These are phyloP conservation scores for Bacidia gigantensis DNA, from an alignment of 495 filamentous ascomycete genomes.

Conservation along the genomic window DNA sequence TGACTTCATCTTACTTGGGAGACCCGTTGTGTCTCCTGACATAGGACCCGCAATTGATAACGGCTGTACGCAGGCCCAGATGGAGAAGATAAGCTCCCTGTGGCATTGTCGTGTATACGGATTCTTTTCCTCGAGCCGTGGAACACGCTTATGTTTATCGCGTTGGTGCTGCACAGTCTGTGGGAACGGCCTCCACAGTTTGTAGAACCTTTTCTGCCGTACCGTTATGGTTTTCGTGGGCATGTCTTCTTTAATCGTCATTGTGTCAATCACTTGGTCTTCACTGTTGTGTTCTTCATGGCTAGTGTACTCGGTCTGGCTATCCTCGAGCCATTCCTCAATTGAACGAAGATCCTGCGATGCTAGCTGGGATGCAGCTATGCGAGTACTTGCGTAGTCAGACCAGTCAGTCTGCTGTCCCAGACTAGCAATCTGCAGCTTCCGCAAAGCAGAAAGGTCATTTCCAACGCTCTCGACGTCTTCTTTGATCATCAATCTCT, in stretches of 20 bases:
- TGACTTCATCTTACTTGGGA: background rate
- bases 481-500: background rate
- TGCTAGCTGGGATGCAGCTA: background rate
- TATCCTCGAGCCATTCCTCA: background rate
- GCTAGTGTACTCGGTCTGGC: background rate
- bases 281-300: background rate
- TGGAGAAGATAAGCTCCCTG: too few species aligned
- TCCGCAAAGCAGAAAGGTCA: background rate
- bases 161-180: too few species aligned
- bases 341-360: background rate
- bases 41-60: background rate
- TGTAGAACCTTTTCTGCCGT: too few species aligned
- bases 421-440: constrained; percentile 1
- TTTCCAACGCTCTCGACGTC: background rate
- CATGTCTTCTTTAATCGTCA: background rate
- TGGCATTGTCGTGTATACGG: too few species aligned
- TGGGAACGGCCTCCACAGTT: too few species aligned
- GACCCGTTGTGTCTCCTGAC: background rate
- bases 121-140: too few species aligned
- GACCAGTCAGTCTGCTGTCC: background rate
- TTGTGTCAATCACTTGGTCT: background rate
- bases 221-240: background rate
- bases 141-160: too few species aligned
- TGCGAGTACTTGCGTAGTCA: background rate
- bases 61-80: background rate